These are phyloP conservation scores for Termitomyces sp. DNA, from an alignment of 768 basidiomycete species.

Conservation along the genomic window DNA sequence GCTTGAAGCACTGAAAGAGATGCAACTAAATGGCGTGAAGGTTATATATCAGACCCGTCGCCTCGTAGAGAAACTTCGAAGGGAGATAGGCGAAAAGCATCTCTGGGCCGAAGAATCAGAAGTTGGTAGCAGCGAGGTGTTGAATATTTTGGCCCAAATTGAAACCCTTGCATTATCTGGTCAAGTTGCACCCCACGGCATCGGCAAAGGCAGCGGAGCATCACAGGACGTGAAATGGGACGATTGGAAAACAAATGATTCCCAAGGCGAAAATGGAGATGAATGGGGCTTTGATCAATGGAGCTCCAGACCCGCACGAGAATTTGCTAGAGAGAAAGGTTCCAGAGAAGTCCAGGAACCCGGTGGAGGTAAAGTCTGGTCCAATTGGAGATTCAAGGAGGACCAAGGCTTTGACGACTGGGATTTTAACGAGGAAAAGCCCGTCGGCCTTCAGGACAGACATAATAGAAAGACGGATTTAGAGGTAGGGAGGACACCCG, in stretches of 20 bases:
- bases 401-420: not conserved
- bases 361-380: not conserved
- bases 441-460: not conserved
- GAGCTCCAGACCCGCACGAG: not conserved
- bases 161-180: conserved; percentile 33
- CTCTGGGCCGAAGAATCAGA: conserved; percentile 48
- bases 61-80: conserved; percentile 59
- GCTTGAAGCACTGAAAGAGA: conserved; percentile 71
- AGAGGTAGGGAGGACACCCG: not conserved
- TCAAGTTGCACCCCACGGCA: not conserved
- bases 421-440: not conserved
- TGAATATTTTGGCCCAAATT: conserved; percentile 47
- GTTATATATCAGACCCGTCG: conserved; percentile 57
- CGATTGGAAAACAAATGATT: conserved; percentile 44
- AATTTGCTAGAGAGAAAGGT: not conserved
- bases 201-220: not conserved
- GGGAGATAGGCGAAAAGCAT: conserved; percentile 56
- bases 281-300: conserved; percentile 5
- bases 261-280: conserved; percentile 25
- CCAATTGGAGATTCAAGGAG: not conserved
- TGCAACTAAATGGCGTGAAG: conserved; percentile 75
- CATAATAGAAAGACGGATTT: not conserved
- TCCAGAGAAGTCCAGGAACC: not conserved
- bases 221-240: conserved; percentile 28
- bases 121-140: conserved; percentile 46